Conservation (phyloP, 2,329 filamentous ascomycete species). For the Sphaerulina populicola region DNA sequence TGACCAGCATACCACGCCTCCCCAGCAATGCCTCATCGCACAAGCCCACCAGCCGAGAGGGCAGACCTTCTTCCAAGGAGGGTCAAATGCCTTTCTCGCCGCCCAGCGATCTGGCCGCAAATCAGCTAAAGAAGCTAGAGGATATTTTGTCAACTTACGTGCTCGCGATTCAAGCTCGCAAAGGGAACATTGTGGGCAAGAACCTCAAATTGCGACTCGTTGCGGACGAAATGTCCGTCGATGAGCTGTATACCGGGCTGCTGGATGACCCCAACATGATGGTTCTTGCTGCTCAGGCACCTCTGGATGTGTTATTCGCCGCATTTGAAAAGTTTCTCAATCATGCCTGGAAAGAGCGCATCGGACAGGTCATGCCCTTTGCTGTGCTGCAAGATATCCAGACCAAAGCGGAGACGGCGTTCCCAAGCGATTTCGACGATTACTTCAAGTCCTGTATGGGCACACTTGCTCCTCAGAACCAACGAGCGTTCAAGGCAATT, state of each 20-base stretch:
- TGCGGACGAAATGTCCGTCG: slow-evolving; percentile 71
- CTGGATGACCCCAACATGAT: slow-evolving; percentile 75
- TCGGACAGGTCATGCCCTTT: slow-evolving; percentile 72
- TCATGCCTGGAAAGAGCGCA: slow-evolving; percentile 78
- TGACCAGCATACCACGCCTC: slow-evolving; percentile 16
- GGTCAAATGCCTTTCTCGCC: slow-evolving; percentile 41
- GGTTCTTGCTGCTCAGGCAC: slow-evolving; percentile 64
- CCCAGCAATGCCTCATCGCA: slow-evolving; percentile 28
- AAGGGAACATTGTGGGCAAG: slow-evolving; percentile 76
- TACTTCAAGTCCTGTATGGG: slow-evolving; percentile 48
- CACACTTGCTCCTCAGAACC: slow-evolving; percentile 51
- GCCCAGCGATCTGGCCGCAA: slow-evolving; percentile 30
- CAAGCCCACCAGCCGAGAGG: slow-evolving; percentile 33
- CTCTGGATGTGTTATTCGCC: slow-evolving; percentile 77
- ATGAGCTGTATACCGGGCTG: slow-evolving; percentile 81
- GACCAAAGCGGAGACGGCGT: slow-evolving; percentile 51
- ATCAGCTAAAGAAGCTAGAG: slow-evolving; percentile 65
- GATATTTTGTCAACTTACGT: slow-evolving; percentile 79
- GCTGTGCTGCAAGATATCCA: slow-evolving; percentile 68
- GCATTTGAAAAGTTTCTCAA: slow-evolving; percentile 90
- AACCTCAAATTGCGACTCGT: slow-evolving; percentile 60
- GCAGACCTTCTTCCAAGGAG: slow-evolving; percentile 30
- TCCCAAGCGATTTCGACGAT: slow-evolving; percentile 61
- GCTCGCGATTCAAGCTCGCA: slow-evolving; percentile 71
- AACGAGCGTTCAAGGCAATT: slow-evolving; percentile 70